phyloP scores from a whole-genome alignment of 225 moss, liverwort and hornwort species.

The Antitrichia curtipendula region DNA sequence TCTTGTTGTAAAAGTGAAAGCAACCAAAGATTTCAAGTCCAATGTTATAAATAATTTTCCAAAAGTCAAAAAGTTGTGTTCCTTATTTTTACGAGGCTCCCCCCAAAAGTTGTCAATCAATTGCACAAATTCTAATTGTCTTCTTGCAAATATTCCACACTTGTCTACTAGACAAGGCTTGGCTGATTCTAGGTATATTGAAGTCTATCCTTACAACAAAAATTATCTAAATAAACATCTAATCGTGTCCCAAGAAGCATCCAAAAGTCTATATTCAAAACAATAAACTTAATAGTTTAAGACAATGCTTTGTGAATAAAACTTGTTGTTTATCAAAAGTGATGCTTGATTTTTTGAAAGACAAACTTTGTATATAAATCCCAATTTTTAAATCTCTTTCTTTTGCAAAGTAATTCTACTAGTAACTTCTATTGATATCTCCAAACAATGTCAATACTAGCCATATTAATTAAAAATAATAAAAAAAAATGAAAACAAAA shows the following conservation, averaged over 20 bases:
- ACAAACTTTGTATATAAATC: no score
- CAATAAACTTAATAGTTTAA: neutral
- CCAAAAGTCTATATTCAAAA: neutral
- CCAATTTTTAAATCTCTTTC: no score
- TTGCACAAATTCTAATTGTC: neutral
- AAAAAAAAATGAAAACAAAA: no score
- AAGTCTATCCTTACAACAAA: neutral
- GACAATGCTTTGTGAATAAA: neutral
- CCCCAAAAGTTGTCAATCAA: fast-evolving
- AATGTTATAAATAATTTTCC: neutral
- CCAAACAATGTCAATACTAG: no score
- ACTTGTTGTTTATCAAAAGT: neutral
- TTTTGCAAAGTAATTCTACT: no score
- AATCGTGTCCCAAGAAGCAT: neutral
- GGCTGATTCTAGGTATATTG: fast-evolving
- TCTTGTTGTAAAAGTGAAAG: neutral
- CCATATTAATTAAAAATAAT: no score
- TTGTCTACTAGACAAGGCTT: neutral
- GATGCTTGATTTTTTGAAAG: no score
- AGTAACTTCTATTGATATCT: no score
- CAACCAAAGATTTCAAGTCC: no score
- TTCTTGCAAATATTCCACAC: neutral
- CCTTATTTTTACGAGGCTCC: fast-evolving
- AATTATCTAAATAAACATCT: neutral
- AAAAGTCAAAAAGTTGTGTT: neutral